A percentile compares a stretch with the other conserved stretches of the same genome.
phyloP scores from a whole-genome alignment of 2,329 filamentous ascomycete species.

The Clonostachys rosea region DNA sequence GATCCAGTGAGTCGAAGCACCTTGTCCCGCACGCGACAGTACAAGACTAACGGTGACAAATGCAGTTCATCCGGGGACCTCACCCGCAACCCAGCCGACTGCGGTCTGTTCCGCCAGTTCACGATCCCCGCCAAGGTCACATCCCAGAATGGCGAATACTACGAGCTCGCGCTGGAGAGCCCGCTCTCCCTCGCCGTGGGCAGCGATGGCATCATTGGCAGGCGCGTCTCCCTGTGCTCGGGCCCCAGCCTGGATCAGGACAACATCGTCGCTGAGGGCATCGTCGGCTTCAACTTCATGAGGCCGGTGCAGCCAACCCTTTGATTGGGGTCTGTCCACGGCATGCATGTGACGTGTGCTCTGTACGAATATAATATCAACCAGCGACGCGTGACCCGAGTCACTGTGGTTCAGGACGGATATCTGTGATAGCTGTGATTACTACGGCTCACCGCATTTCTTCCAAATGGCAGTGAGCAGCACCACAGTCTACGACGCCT shows the following conservation, averaged over 20 bases:
- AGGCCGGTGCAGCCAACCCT: neutral
- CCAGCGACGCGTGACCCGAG: too few relatives aligned
- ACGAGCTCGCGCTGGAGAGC: slow-evolving; percentile 26
- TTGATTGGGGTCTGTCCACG: neutral
- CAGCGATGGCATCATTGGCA: slow-evolving; percentile 39
- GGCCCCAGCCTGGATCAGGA: slow-evolving; percentile 10
- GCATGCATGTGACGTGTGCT: too few relatives aligned
- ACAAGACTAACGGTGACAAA: neutral
- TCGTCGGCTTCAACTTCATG: slow-evolving; percentile 42
- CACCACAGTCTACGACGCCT: too few relatives aligned
- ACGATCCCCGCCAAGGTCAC: slow-evolving; percentile 13
- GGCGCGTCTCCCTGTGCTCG: slow-evolving; percentile 35
- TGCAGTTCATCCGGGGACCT: slow-evolving; percentile 35
- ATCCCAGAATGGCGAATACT: slow-evolving; percentile 4
- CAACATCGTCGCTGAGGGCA: slow-evolving; percentile 36
- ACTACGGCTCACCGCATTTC: too few relatives aligned
- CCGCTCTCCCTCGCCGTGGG: slow-evolving; percentile 39
- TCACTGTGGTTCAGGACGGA: too few relatives aligned
- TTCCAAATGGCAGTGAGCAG: too few relatives aligned
- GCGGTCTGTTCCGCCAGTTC: slow-evolving; percentile 34
- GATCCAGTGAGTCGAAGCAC: slow-evolving; percentile 33
- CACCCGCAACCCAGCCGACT: slow-evolving; percentile 29
- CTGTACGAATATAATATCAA: too few relatives aligned
- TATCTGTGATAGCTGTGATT: too few relatives aligned
- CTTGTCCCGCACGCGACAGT: neutral